phyloP scores from a whole-genome alignment of 345 rosid species.

The Syzygium jambos region DNA sequence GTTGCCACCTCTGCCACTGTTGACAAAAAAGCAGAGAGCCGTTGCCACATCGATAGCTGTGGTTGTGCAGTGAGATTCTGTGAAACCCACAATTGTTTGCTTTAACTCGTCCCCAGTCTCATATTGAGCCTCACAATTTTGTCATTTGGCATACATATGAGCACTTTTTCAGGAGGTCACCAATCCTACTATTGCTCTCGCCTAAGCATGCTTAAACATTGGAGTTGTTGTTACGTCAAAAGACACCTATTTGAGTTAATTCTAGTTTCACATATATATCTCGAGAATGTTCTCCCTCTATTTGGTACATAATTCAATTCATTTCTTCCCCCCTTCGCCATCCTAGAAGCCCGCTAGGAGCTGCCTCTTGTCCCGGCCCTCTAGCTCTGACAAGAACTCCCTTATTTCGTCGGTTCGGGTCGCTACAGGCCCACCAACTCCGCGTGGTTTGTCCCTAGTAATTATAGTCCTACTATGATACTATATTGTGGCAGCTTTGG shows the following conservation, averaged over 20 bases:
- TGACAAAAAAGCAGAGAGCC: background rate
- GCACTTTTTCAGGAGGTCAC: background rate
- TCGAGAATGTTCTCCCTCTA: rapidly evolving
- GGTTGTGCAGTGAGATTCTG: rapidly evolving
- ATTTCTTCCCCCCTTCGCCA: background rate
- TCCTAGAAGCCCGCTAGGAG: background rate
- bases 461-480: no score
- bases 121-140: background rate
- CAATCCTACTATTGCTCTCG: background rate
- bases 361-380: rapidly evolving
- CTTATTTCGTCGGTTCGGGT: background rate
- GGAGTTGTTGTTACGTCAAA: background rate
- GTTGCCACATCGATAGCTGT: rapidly evolving
- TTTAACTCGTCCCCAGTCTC: rapidly evolving
- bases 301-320: background rate
- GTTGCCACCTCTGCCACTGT: background rate
- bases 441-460: no score
- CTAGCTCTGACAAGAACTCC: background rate
- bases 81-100: no score
- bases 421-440: background rate
- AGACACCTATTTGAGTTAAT: no score
- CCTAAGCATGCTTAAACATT: rapidly evolving
- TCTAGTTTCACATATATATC: no score
- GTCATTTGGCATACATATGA: no score
- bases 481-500: no score